Evolutionary conservation across 768 basidiomycete species (phyloP), one percentile per base, ranked within the genome.

Genomic region (Russula lepida): DNA sequence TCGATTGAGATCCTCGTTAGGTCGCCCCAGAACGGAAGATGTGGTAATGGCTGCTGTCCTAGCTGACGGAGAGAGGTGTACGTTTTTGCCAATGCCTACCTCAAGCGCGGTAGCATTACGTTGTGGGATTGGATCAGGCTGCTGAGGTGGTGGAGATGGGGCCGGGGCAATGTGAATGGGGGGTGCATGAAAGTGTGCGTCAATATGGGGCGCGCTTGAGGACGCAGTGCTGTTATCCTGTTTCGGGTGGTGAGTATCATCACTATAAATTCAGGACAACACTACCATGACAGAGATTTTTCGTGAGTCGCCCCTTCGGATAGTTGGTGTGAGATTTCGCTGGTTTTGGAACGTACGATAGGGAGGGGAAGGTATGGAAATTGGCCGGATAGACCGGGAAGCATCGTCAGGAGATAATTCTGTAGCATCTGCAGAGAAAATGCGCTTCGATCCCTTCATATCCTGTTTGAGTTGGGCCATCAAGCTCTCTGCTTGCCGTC

Each of bases 401-500:
- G 37, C 43, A 41, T 64, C 15, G 27, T 53, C 44, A 19, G 56
- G 46, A 35, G 75, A 77, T 19, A 82, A 82, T 50, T 75, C 62
- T 17, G 85, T 84, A 0, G 83, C 84, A 19, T 87, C 85, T 6
- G 78, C 79, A 2, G 87, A 86, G 68, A 88, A 86, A 2, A 89
- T 67, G 13, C 87, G 84, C 71, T 89, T 89, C 54, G 81, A 80
- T 4, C 84, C 81, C 67, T 82, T 84, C 79, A 91, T 83, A 67
- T 90, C 89, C 59, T 78, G 80, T 72, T 86, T 87, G 65, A 94
- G 92, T 65, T 91, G 88, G 27, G 86, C 87, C 88, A 95, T 92
- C 49, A 95, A 73, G 27, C 78, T 83, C 9, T 83, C 88, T 13
- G 89, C 92, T 66, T 90, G 84, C 66, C 83, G 77, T 44, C 91